A percentile compares a stretch with the other conserved stretches of the same genome.
Evolutionary conservation across 2,329 filamentous ascomycete species (phyloP).

Genomic region (Pseudogymnoascus sp.): DNA sequence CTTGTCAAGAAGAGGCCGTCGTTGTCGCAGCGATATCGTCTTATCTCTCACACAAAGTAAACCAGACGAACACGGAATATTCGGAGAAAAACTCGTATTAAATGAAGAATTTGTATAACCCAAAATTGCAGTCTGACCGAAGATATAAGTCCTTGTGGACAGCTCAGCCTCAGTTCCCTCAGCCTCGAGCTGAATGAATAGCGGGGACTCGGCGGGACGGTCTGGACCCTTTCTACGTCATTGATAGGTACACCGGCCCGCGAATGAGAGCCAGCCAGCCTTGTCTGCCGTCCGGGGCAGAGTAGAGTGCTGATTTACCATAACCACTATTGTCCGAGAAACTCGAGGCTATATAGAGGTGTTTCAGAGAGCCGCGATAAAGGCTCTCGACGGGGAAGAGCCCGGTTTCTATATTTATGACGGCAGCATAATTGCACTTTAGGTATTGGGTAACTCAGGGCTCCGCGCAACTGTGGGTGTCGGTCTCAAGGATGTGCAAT

Average conservation of each 20-base stretch:
- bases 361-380: background rate
- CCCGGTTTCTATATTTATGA: background rate
- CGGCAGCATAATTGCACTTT: background rate
- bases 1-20: background rate
- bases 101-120: background rate
- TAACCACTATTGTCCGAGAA: background rate
- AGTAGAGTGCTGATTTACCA: background rate
- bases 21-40: background rate
- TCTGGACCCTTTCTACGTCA: background rate
- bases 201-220: background rate
- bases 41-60: background rate
- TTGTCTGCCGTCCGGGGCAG: background rate
- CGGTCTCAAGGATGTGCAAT: too few species aligned
- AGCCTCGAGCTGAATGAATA: background rate
- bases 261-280: background rate
- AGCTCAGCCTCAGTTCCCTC: background rate
- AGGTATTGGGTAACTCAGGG: too few species aligned
- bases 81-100: background rate
- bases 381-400: background rate
- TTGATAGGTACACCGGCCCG: background rate
- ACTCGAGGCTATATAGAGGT: background rate
- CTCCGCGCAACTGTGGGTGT: too few species aligned
- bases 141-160: background rate
- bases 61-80: background rate
- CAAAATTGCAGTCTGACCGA: background rate